These are phyloP conservation scores for Coemansia furcata DNA, from an alignment of 192 early-diverging fungal genomes.

Conservation along the genomic window DNA sequence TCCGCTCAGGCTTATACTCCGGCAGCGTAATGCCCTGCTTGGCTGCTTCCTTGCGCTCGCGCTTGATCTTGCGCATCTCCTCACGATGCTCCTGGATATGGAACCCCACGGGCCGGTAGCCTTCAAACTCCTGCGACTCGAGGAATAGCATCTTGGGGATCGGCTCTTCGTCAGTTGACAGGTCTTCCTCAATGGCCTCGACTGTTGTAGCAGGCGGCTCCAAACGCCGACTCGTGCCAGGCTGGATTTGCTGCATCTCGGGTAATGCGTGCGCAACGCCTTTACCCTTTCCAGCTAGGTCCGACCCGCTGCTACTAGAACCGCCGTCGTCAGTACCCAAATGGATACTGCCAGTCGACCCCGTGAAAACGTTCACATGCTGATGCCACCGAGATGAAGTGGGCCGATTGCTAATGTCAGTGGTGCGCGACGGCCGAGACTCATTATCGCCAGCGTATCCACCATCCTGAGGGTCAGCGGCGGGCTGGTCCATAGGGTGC, in stretches of 20 bases:
- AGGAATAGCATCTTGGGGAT: constrained; percentile 32
- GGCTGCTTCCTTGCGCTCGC: constrained; percentile 29
- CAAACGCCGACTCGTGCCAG: neutral
- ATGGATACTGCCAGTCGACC: constrained; percentile 13
- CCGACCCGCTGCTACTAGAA: constrained; percentile 3
- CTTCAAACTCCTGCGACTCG: constrained; percentile 49
- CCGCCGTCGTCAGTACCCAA: constrained; percentile 9
- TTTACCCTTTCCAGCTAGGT: constrained; percentile 22
- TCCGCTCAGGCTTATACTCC: neutral
- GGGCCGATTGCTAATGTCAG: neutral
- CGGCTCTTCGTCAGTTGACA: constrained; percentile 42
- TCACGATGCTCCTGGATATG: constrained; percentile 41
- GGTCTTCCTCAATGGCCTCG: constrained; percentile 41
- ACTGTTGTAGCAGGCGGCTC: constrained; percentile 17
- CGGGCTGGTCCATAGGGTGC: constrained; percentile 34
- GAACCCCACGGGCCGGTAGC: constrained; percentile 29
- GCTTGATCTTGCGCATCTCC: constrained; percentile 32
- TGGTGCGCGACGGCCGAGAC: neutral
- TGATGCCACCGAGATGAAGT: constrained; percentile 4
- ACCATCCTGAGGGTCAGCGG: constrained; percentile 2
- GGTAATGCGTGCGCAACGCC: constrained; percentile 8
- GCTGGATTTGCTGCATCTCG: constrained; percentile 41
- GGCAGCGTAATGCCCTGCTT: constrained; percentile 24
- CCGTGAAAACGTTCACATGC: neutral
- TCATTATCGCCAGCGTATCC: constrained; percentile 23